Evolutionary conservation across 2,329 filamentous ascomycete species (phyloP).

Genomic region (Fusarium goolgardi): DNA sequence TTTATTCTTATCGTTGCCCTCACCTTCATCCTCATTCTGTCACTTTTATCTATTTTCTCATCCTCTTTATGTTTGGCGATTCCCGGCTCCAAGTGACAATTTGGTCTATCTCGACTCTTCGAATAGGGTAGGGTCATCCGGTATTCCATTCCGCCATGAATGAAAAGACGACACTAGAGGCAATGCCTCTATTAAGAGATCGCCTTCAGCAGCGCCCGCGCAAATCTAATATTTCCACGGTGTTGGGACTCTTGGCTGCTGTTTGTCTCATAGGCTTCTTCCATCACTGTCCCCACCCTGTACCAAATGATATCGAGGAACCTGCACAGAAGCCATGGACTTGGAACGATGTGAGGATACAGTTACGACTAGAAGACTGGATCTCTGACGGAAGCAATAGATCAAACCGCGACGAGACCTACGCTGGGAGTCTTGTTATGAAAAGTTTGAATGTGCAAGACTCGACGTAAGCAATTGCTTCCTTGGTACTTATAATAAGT

Average conservation of each 20-base stretch:
- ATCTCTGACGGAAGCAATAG: slow-evolving; percentile 47
- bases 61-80: not conserved
- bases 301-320: not conserved
- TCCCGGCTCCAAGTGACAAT: not conserved
- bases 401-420: slow-evolving; percentile 47
- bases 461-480: slow-evolving; percentile 46
- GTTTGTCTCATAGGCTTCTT: slow-evolving; percentile 40
- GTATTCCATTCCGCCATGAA: slow-evolving; percentile 23
- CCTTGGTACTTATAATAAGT: not conserved
- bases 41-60: not conserved
- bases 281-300: slow-evolving; percentile 29
- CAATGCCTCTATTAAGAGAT: slow-evolving; percentile 28
- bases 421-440: slow-evolving; percentile 51
- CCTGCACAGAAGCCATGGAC: slow-evolving; percentile 39
- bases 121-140: not conserved
- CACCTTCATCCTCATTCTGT: not conserved
- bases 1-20: not conserved
- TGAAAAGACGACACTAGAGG: slow-evolving; percentile 31
- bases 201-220: slow-evolving; percentile 13
- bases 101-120: not conserved
- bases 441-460: slow-evolving; percentile 50
- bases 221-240: slow-evolving; percentile 10
- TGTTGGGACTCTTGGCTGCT: slow-evolving; percentile 38
- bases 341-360: slow-evolving; percentile 42
- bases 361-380: not conserved